Evolutionary conservation across 345 rosid species (phyloP), one percentile per base, ranked within the genome.

Genomic region (Ceriops tagal): DNA sequence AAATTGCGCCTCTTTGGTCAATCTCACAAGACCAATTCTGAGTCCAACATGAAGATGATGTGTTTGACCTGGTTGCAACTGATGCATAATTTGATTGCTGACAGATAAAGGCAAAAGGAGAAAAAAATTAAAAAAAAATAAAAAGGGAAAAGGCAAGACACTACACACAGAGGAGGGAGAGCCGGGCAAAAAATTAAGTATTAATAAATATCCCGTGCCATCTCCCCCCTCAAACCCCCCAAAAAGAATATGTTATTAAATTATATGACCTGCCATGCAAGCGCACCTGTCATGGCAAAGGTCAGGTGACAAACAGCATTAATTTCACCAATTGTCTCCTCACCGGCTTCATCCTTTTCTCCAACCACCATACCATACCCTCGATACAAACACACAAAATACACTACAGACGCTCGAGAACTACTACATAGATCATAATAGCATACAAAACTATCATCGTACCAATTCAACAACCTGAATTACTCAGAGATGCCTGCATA

Each of bases 261-360:
- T 26, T 64, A 16, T 74, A 64, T 72, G 80, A 72, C 80, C 80
- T 72, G 80, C 80, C 80, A 77, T 26, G 77, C 80, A 68, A 77
- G 80, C 80, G 73, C 80, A 77, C 80, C 80, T 53, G 68, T 51
- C 80, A 72, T 77, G 80, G 80, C 80, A 77, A 77, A 77, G 80
- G 80, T 20, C 80, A 3, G n/a, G 27, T 3, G 24, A 60, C 35
- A 53, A 52, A 37, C 32, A 22, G 11, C 52, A 55, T 47, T 6
- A 47, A 49, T 21, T 30, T 27, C 24, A 34, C 61, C 70, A 55
- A 6, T 32, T 1, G 46, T 21, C 69, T 53, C 19, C 27, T 37
- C 51, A 32, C 4, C 65, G 1, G 6, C 21, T 16, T 1, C 61
- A 46, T 19, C 57, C 66, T 39, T 39, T 16, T 39, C 13, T 5